Conservation (phyloP, 768 basidiomycete genomes). For the Terana coerulea region DNA sequence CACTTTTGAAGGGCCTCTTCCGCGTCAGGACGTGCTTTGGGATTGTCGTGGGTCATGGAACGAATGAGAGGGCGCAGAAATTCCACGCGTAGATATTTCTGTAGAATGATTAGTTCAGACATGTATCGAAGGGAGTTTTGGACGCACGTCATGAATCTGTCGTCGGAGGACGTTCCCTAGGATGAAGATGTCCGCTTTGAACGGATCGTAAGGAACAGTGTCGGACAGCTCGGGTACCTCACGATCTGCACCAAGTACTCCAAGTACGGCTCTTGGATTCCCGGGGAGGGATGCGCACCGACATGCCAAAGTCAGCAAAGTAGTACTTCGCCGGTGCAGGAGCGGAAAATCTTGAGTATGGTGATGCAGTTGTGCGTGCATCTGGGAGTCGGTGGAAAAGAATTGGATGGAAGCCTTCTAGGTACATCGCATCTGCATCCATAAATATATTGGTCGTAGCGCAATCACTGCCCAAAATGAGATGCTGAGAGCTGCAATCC, state of each 20-base stretch:
- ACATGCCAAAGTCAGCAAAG: slow-evolving; percentile 24
- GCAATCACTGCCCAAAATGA: slow-evolving; percentile 11
- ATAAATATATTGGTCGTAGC: slow-evolving; percentile 17
- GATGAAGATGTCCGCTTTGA: slow-evolving; percentile 21
- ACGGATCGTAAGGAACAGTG: slow-evolving; percentile 20
- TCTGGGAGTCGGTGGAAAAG: background rate
- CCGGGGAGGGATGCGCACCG: slow-evolving; percentile 1
- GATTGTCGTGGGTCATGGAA: background rate
- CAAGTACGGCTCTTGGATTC: slow-evolving; percentile 7
- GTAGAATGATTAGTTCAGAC: background rate
- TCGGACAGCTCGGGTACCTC: slow-evolving; percentile 18
- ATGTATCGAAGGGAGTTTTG: too few species aligned
- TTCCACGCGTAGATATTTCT: slow-evolving; percentile 3
- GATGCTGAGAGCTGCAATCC: too few species aligned
- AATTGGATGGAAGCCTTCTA: slow-evolving; percentile 11
- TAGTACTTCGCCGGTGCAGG: slow-evolving; percentile 19
- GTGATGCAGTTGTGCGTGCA: background rate
- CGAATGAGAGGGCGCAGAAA: slow-evolving; percentile 7
- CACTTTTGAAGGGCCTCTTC: background rate
- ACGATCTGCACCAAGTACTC: slow-evolving; percentile 10
- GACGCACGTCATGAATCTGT: background rate
- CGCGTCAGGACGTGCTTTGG: background rate
- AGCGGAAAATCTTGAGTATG: too few species aligned
- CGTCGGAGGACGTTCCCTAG: slow-evolving; percentile 19
- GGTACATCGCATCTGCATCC: slow-evolving; percentile 10